phyloP scores from a whole-genome alignment of 805 yeast genomes.

The Tetrapisispora arboricola region DNA sequence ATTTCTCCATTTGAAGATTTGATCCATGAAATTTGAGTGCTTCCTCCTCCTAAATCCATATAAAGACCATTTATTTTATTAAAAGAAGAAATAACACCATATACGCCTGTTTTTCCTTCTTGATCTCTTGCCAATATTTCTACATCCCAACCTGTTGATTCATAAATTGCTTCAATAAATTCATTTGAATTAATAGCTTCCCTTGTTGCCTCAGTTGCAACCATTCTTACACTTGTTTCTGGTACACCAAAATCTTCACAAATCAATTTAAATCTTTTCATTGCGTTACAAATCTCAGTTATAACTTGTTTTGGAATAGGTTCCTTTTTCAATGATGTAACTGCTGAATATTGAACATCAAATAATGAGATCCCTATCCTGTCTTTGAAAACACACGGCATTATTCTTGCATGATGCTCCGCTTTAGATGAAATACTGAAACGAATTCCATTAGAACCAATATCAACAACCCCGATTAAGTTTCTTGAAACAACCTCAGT shows the following conservation, averaged over 20 bases:
- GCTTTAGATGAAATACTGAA: constrained; percentile 64
- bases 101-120: constrained; percentile 59
- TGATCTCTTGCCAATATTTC: constrained; percentile 48
- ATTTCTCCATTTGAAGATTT: constrained; percentile 46
- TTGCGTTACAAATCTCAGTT: constrained; percentile 48
- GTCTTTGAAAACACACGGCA: constrained; percentile 73
- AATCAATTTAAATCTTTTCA: constrained; percentile 56
- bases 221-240: constrained; percentile 47
- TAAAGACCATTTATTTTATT: constrained; percentile 56
- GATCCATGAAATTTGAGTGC: constrained; percentile 63
- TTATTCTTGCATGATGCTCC: constrained; percentile 58
- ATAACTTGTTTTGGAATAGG: constrained; percentile 53
- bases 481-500: constrained; percentile 50
- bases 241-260: constrained; percentile 70
- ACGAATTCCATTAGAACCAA: constrained; percentile 67
- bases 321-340: constrained; percentile 30
- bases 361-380: constrained; percentile 59
- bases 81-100: constrained; percentile 67
- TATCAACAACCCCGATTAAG: constrained; percentile 58
- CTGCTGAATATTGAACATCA: constrained; percentile 43
- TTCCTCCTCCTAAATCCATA: constrained; percentile 68
- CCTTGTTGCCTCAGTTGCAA: constrained; percentile 68
- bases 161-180: constrained; percentile 43
- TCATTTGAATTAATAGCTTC: constrained; percentile 56
- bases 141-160: constrained; percentile 60